phyloP scores from a whole-genome alignment of 78 protist species.

The Dictyostelium purpureum region DNA sequence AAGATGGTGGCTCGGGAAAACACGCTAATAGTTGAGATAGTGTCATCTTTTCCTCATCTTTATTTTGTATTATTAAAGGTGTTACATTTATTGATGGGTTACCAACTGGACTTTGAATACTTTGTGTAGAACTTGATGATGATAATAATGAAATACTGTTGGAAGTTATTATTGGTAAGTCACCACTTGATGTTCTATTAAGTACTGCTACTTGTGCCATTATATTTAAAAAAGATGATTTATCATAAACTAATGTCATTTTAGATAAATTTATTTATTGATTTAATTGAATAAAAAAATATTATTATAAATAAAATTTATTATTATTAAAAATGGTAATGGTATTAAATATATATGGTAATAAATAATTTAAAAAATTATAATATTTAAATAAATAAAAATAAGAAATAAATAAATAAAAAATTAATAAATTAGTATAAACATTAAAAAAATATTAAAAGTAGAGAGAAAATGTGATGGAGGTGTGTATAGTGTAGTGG shows the following conservation, averaged over 20 bases:
- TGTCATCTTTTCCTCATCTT: conserved; percentile 31
- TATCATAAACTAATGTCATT: conserved; percentile 13
- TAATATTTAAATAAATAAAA: not conserved
- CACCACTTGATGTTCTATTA: not conserved
- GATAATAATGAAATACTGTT: no score
- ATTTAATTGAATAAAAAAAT: no score
- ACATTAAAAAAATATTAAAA: no score
- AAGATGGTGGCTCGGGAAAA: conserved; percentile 56
- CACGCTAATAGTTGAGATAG: conserved; percentile 30
- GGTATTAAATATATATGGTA: no score
- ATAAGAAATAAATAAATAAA: not conserved
- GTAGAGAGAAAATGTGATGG: no score
- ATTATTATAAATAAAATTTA: no score
- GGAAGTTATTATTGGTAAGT: no score
- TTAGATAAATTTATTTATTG: no score
- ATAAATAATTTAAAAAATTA: no score
- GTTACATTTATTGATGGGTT: not conserved
- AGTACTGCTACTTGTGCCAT: conserved; percentile 11
- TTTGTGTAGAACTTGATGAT: not conserved
- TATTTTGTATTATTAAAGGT: not conserved
- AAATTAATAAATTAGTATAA: not conserved
- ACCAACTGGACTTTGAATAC: not conserved
- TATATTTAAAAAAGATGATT: conserved; percentile 1
- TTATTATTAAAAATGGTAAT: no score
- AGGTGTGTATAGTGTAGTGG: no score